Percentiles rank a stretch among this genome's conserved stretches.
Evolutionary conservation across 345 rosid genomes (phyloP).

Genomic region (Salix exigua): DNA sequence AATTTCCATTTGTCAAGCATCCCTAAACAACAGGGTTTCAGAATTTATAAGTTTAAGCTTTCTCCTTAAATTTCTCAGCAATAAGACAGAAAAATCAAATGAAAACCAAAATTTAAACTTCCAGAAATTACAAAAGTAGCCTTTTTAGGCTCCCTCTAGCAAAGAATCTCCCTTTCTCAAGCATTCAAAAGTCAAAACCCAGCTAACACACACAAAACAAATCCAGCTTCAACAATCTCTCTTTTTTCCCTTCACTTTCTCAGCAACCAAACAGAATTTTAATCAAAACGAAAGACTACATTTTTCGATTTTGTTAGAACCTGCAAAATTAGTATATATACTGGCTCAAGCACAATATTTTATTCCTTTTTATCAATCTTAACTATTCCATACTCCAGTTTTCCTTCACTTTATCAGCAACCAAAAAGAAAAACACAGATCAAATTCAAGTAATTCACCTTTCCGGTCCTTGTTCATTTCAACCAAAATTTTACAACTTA

Average conservation of each 20-base stretch:
- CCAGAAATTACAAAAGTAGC: background rate
- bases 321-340: background rate
- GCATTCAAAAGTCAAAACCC: background rate
- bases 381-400: background rate
- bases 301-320: background rate
- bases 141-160: background rate
- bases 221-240: background rate
- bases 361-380: background rate
- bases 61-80: background rate
- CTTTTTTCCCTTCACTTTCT: background rate
- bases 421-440: background rate
- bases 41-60: background rate
- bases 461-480: background rate
- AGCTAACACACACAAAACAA: too few species aligned
- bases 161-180: background rate
- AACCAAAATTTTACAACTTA: background rate
- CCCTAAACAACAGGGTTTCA: background rate
- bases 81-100: background rate
- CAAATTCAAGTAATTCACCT: background rate
- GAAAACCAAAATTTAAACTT: background rate
- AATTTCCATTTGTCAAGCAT: background rate
- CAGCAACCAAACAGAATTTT: slow-evolving; percentile 19
- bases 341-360: background rate
- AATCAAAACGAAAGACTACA: background rate
- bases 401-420: background rate